Evolutionary conservation across 2,329 filamentous ascomycete genomes (phyloP).

Genomic region (Cladosporium oxysporum): DNA sequence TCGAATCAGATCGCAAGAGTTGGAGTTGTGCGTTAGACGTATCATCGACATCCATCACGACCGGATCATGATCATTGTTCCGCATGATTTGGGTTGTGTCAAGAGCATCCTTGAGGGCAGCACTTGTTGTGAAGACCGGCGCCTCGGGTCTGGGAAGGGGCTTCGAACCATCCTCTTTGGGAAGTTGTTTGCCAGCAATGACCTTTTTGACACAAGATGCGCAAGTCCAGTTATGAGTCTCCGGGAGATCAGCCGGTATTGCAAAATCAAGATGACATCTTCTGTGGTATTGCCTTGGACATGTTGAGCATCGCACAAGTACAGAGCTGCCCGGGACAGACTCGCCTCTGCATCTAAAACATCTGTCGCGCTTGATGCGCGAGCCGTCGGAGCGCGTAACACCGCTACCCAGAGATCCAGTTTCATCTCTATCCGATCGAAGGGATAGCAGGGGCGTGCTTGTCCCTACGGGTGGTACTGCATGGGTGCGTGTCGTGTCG

Average conservation of each 20-base stretch:
- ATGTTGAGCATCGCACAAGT: slow-evolving; percentile 38
- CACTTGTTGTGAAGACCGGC: background rate
- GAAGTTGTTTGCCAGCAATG: background rate
- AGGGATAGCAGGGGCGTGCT: background rate
- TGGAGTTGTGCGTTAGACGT: background rate
- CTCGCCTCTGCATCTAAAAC: slow-evolving; percentile 36
- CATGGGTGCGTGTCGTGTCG: background rate
- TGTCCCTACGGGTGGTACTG: background rate
- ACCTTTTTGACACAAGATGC: slow-evolving; percentile 29
- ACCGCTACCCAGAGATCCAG: slow-evolving; percentile 5
- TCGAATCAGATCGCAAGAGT: background rate
- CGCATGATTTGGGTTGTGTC: background rate
- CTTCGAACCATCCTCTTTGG: background rate
- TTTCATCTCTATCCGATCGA: slow-evolving; percentile 13
- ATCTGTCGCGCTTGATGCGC: slow-evolving; percentile 25
- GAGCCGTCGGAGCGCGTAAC: slow-evolving; percentile 4
- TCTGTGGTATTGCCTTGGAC: slow-evolving; percentile 39
- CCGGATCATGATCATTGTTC: too few species aligned
- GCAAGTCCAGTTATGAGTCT: slow-evolving; percentile 31
- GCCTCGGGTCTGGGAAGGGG: too few species aligned
- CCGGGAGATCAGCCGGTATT: slow-evolving; percentile 1
- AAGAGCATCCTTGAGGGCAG: background rate
- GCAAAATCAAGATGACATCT: slow-evolving; percentile 34
- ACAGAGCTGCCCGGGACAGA: slow-evolving; percentile 31
- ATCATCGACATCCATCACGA: background rate